These are phyloP conservation scores for Calocybe cyanea DNA, from an alignment of 768 basidiomycete species.

Conservation along the genomic window DNA sequence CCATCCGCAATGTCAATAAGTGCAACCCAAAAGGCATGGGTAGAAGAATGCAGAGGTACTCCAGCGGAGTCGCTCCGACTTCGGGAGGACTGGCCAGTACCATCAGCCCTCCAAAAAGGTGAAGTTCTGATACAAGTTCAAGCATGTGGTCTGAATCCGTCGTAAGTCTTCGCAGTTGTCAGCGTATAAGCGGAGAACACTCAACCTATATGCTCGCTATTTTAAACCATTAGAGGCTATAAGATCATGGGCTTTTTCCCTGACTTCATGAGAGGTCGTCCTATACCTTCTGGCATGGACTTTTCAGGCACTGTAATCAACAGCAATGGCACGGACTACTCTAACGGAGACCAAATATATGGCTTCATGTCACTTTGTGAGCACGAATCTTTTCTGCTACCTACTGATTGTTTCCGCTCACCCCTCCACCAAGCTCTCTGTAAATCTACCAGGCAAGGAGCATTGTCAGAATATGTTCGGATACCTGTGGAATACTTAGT, in stretches of 20 bases:
- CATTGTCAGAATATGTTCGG: slow-evolving; percentile 44
- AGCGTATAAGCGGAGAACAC: neutral
- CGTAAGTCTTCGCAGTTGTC: neutral
- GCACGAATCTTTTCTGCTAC: neutral
- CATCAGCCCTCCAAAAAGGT: slow-evolving; percentile 1
- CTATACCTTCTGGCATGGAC: slow-evolving; percentile 46
- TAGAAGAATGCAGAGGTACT: slow-evolving; percentile 4
- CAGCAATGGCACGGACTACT: slow-evolving; percentile 38
- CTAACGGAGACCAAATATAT: slow-evolving; percentile 49
- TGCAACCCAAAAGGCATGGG: slow-evolving; percentile 3
- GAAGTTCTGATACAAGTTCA: slow-evolving; percentile 5
- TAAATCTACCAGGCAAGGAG: slow-evolving; percentile 32
- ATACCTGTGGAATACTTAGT: slow-evolving; percentile 27
- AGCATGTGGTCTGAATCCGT: slow-evolving; percentile 6
- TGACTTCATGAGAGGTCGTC: slow-evolving; percentile 33
- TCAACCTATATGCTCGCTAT: too few species aligned
- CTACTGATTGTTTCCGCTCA: neutral
- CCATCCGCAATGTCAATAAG: neutral
- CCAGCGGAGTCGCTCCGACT: slow-evolving; percentile 1
- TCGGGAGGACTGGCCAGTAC: slow-evolving; percentile 2
- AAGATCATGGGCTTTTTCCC: slow-evolving; percentile 40
- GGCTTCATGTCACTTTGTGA: slow-evolving; percentile 32
- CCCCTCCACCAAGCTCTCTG: slow-evolving; percentile 4
- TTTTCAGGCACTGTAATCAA: slow-evolving; percentile 50
- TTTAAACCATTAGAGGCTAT: slow-evolving; percentile 34